Percentiles rank a stretch among this genome's conserved stretches.
Conservation (phyloP, 139 green algal genomes). For the Chlamydomonas schloesseri region DNA sequence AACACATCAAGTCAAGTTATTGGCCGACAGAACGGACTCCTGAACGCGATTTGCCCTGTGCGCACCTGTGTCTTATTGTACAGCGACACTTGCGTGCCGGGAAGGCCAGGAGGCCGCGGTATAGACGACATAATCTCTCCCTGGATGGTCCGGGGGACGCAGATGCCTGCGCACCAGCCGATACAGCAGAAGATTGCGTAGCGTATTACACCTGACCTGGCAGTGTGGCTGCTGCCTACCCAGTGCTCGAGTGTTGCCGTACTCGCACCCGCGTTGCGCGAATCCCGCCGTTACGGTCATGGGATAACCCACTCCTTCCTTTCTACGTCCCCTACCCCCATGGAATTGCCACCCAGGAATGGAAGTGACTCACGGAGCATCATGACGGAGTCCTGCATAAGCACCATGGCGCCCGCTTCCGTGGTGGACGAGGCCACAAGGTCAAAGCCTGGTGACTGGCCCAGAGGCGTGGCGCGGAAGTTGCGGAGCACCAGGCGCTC, state of each 20-base stretch:
- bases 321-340: too few species aligned
- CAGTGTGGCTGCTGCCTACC: too few species aligned
- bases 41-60: too few species aligned
- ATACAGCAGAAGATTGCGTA: too few species aligned
- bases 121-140: slow-evolving; percentile 22
- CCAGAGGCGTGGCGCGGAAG: slow-evolving; percentile 26
- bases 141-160: slow-evolving; percentile 22
- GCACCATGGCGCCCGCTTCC: slow-evolving; percentile 12
- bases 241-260: too few species aligned
- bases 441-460: slow-evolving; percentile 28
- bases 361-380: slow-evolving; percentile 28
- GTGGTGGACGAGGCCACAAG: neutral
- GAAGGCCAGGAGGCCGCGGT: neutral
- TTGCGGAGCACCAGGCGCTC: slow-evolving; percentile 5
- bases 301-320: neutral
- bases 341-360: too few species aligned
- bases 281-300: neutral
- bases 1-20: too few species aligned
- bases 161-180: neutral
- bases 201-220: too few species aligned
- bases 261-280: neutral
- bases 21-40: too few species aligned
- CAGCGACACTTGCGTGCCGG: neutral
- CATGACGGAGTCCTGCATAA: slow-evolving; percentile 8
- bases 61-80: neutral